Conservation (phyloP, 768 basidiomycete genomes). For the Suillus bovinus region DNA sequence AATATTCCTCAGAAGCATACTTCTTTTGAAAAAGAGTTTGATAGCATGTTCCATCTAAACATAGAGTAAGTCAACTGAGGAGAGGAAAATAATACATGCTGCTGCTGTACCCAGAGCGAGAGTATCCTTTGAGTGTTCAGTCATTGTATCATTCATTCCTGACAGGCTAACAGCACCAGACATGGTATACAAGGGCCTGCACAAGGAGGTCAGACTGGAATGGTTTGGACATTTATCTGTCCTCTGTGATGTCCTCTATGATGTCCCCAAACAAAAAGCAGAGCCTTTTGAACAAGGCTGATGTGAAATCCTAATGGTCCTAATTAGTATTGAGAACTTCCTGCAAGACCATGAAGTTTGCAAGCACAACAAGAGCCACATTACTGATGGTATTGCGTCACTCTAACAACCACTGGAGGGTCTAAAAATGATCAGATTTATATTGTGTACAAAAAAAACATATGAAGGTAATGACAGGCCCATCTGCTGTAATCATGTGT, state of each 20-base stretch:
- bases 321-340: neutral
- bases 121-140: neutral
- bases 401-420: neutral
- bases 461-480: neutral
- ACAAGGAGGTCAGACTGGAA: neutral
- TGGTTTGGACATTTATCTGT: neutral
- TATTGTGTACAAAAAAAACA: neutral
- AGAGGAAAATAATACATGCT: neutral
- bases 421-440: neutral
- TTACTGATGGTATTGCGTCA: neutral
- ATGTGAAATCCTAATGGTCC: neutral
- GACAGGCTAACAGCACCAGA: neutral
- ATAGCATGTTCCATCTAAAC: constrained; percentile 1
- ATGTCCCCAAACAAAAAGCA: constrained; percentile 2
- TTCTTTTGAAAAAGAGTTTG: neutral
- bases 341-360: neutral
- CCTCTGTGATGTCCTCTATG: neutral
- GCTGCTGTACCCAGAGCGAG: neutral
- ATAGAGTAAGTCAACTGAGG: neutral
- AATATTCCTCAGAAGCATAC: neutral
- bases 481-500: constrained; percentile 9
- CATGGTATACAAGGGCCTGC: neutral
- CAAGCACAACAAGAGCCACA: neutral
- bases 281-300: neutral
- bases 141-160: neutral